Percentiles rank a stretch among this genome's conserved stretches.
Evolutionary conservation across 352 stramenopile species (phyloP).

Genomic region (Phytopythium ostracodes): DNA sequence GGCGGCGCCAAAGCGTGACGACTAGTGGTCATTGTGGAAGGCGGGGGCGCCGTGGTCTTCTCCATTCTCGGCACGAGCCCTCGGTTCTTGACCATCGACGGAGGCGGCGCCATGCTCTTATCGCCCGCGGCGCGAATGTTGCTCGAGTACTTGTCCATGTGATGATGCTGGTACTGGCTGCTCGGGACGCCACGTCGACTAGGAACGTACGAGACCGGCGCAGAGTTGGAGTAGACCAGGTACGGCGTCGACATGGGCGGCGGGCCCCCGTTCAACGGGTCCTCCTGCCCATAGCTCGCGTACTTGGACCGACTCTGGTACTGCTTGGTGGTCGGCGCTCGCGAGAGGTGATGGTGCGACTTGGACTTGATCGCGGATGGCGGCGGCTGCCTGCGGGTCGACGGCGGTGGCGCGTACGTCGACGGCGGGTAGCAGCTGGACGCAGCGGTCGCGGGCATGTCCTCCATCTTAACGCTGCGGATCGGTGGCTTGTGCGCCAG

Average conservation of each 20-base stretch:
- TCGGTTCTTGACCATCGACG: conserved; percentile 6
- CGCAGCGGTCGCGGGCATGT: conserved; percentile 29
- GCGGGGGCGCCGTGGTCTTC: conserved; percentile 1
- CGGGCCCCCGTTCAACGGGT: conserved; percentile 31
- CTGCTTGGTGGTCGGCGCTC: conserved; percentile 23
- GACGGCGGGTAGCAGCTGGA: conserved; percentile 15
- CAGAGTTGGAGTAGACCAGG: conserved; percentile 35
- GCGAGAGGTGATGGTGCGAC: conserved; percentile 10
- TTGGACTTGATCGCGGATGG: conserved; percentile 11
- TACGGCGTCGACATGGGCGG: conserved; percentile 39
- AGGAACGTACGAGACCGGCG: conserved; percentile 10
- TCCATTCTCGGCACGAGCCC: conserved; percentile 6
- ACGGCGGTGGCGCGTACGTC: conserved; percentile 12
- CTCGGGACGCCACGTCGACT: not conserved
- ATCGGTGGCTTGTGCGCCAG: conserved; percentile 21
- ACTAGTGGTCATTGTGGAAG: not conserved
- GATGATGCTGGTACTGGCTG: not conserved
- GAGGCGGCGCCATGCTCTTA: not conserved
- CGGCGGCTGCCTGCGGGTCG: conserved; percentile 5
- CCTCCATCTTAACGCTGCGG: conserved; percentile 36
- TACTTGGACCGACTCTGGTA: conserved; percentile 46
- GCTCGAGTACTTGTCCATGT: conserved; percentile 5
- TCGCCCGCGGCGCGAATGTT: conserved; percentile 3
- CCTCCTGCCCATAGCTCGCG: conserved; percentile 11
- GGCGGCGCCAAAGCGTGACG: conserved; percentile 12